These are phyloP conservation scores for Debaryomycetaceae sp. DNA, from an alignment of 1,139 yeast genomes.

Conservation along the genomic window DNA sequence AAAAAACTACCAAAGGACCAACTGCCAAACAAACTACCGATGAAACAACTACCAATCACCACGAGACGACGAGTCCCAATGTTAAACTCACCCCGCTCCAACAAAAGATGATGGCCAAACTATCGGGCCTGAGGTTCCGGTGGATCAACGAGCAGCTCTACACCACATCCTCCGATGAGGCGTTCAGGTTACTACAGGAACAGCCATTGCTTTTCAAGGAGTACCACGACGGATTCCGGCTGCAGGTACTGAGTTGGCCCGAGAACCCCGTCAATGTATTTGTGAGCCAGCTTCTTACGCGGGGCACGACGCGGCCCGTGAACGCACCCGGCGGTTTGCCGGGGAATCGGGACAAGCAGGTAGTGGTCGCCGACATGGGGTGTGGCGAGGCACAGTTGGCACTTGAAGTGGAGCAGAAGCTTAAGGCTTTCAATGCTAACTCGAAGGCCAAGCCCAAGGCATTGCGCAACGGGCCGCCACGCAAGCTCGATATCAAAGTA, in stretches of 20 bases:
- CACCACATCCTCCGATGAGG: slow-evolving; percentile 70
- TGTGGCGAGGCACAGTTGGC: slow-evolving; percentile 95
- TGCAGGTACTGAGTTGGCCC: slow-evolving; percentile 96
- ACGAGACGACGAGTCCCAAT: slow-evolving; percentile 11
- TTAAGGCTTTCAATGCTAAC: slow-evolving; percentile 23
- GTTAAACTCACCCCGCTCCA: slow-evolving; percentile 77
- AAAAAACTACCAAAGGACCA: slow-evolving; percentile 3
- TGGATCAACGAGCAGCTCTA: slow-evolving; percentile 97
- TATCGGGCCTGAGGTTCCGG: slow-evolving; percentile 89
- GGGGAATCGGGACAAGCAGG: slow-evolving; percentile 40
- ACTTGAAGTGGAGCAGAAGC: slow-evolving; percentile 45
- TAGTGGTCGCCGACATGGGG: slow-evolving; percentile 94
- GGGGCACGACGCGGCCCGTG: slow-evolving; percentile 51
- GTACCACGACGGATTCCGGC: slow-evolving; percentile 88
- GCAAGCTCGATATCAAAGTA: slow-evolving; percentile 43
- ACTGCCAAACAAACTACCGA: slow-evolving; percentile 3
- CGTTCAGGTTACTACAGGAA: slow-evolving; percentile 57
- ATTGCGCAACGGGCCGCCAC: slow-evolving; percentile 11
- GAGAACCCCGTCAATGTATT: slow-evolving; percentile 92
- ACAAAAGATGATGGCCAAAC: slow-evolving; percentile 89
- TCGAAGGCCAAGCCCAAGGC: slow-evolving; percentile 22
- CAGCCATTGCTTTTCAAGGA: slow-evolving; percentile 90
- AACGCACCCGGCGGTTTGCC: slow-evolving; percentile 96
- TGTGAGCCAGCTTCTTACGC: slow-evolving; percentile 55
- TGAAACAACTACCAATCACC: slow-evolving; percentile 1